Conservation (phyloP, 208 protist species). For the Trichomonas gallinae region DNA sequence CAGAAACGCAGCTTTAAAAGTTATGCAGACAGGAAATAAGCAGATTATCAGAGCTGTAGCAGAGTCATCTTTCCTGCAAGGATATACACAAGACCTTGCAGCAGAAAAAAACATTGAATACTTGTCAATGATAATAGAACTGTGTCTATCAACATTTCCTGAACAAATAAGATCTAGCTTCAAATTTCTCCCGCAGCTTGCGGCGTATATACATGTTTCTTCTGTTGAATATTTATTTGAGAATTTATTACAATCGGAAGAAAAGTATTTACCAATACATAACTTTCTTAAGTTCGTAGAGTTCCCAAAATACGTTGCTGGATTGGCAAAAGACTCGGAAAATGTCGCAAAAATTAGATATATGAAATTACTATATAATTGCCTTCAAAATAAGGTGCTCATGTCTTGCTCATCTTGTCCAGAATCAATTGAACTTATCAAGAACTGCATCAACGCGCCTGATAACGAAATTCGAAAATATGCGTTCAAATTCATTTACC, state of each 20-base stretch:
- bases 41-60: background rate
- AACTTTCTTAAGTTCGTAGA: background rate
- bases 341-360: background rate
- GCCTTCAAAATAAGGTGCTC: background rate
- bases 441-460: background rate
- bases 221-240: background rate
- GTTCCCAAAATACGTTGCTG: background rate
- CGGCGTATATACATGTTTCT: background rate
- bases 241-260: background rate
- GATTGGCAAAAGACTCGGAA: background rate
- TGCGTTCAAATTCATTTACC: background rate
- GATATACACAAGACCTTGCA: background rate
- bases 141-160: background rate
- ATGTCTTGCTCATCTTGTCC: background rate
- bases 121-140: background rate
- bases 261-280: background rate
- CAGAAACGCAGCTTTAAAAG: background rate
- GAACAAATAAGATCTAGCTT: background rate
- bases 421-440: background rate
- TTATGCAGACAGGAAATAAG: background rate
- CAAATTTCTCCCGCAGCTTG: background rate
- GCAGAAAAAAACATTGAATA: background rate
- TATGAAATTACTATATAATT: background rate
- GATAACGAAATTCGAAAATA: background rate
- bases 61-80: background rate